phyloP scores from a whole-genome alignment of 2,329 filamentous ascomycete species.

The Lanzia echinophila region DNA sequence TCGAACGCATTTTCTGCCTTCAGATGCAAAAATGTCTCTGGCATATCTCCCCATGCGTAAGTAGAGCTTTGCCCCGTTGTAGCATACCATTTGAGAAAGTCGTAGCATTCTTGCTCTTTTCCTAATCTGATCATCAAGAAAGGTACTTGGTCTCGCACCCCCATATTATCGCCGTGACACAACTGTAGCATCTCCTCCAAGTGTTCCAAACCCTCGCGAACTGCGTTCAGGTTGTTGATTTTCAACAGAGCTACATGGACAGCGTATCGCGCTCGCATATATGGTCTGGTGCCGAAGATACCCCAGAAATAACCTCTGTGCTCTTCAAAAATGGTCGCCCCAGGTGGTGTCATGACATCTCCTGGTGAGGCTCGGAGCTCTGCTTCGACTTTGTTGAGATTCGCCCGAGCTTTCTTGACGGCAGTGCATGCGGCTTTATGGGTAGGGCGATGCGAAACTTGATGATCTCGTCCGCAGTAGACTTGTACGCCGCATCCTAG shows the following conservation, averaged over 20 bases:
- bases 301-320: conserved; percentile 37
- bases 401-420: too few relatives aligned
- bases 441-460: conserved; percentile 30
- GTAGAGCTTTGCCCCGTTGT: conserved; percentile 19
- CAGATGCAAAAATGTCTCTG: conserved; percentile 33
- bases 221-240: conserved; percentile 23
- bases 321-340: conserved; percentile 2
- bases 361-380: too few relatives aligned
- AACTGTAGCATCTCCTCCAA: conserved; percentile 40
- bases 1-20: conserved; percentile 38
- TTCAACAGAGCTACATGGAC: conserved; percentile 31
- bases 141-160: conserved; percentile 37
- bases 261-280: conserved; percentile 36
- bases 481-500: conserved; percentile 36
- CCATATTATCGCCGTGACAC: conserved; percentile 39
- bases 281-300: conserved; percentile 36
- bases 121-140: conserved; percentile 39
- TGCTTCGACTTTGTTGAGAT: too few relatives aligned
- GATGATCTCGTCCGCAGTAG: conserved; percentile 43
- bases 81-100: conserved; percentile 43
- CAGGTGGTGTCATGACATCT: too few relatives aligned
- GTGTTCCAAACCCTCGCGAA: conserved; percentile 31
- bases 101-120: conserved; percentile 42
- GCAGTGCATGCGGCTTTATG: conserved; percentile 37
- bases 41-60: conserved; percentile 34